These are phyloP conservation scores for Pseudocercospora fijiensis DNA, from an alignment of 2,329 filamentous ascomycete genomes.

Conservation along the genomic window DNA sequence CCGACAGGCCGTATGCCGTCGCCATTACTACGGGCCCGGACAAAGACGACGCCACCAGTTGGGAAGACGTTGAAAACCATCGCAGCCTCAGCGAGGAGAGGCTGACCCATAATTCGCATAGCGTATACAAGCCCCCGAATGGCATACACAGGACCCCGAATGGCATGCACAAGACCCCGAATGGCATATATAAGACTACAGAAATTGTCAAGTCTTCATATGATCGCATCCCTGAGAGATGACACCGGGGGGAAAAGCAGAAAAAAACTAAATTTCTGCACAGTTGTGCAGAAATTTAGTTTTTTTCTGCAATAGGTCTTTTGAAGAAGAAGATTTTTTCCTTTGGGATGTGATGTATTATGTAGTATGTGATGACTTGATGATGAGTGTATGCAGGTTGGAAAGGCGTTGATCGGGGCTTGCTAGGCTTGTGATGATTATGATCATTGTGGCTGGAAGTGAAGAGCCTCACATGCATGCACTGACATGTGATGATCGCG, in stretches of 20 bases:
- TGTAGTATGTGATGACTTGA: background rate
- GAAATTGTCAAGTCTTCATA: conserved; percentile 1
- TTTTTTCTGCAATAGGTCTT: no score
- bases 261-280: background rate
- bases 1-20: conserved; percentile 13
- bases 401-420: background rate
- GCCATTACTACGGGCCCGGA: conserved; percentile 15
- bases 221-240: background rate
- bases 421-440: background rate
- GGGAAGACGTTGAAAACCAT: conserved; percentile 17
- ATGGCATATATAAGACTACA: conserved; percentile 2
- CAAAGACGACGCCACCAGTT: conserved; percentile 15
- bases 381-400: no score
- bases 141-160: background rate
- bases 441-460: background rate
- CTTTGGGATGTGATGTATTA: no score
- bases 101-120: conserved; percentile 11
- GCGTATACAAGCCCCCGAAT: no score
- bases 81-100: conserved; percentile 21
- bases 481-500: background rate
- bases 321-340: no score
- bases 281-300: no score
- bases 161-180: conserved; percentile 1
- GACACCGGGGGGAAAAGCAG: background rate
- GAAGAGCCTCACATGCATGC: background rate